A percentile compares a stretch with the other conserved stretches of the same genome.
phyloP scores from a whole-genome alignment of 1,284 basidiomycete species.

The Porogramme epimiltina region DNA sequence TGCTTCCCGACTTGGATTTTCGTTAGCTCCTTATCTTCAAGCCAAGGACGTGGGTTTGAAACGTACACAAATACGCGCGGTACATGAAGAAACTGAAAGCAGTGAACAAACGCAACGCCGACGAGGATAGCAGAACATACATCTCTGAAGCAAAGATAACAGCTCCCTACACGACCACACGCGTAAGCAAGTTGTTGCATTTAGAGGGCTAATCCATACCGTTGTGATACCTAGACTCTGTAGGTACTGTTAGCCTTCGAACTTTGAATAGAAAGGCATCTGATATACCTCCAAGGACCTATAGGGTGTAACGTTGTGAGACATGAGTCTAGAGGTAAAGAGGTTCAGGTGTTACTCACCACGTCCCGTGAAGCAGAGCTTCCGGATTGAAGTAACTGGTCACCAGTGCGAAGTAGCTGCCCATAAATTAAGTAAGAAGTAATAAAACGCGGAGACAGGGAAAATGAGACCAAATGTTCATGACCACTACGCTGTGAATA shows the following conservation, averaged over 20 bases:
- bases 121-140: neutral
- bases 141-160: conserved; percentile 14
- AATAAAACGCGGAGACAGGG: no score
- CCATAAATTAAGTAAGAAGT: no score
- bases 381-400: conserved; percentile 17
- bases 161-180: conserved; percentile 2
- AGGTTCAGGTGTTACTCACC: no score
- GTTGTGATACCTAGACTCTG: no score
- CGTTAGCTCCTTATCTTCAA: neutral
- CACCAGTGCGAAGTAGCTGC: conserved; percentile 17
- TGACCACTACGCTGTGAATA: conserved; percentile 15
- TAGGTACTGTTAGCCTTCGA: no score
- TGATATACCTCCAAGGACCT: conserved; percentile 20
- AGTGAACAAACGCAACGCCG: no score
- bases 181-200: no score
- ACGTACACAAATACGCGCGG: conserved; percentile 16
- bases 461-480: conserved; percentile 16
- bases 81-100: conserved; percentile 13
- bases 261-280: neutral
- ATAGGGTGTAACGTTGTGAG: no score
- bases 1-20: conserved; percentile 8
- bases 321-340: no score
- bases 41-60: no score
- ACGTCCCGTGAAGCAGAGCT: conserved; percentile 11
- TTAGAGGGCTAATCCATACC: no score